Evolutionary conservation across 108 stramenopile genomes (phyloP), one percentile per base, ranked within the genome.

Genomic region (Discostella pseudostelligera): DNA sequence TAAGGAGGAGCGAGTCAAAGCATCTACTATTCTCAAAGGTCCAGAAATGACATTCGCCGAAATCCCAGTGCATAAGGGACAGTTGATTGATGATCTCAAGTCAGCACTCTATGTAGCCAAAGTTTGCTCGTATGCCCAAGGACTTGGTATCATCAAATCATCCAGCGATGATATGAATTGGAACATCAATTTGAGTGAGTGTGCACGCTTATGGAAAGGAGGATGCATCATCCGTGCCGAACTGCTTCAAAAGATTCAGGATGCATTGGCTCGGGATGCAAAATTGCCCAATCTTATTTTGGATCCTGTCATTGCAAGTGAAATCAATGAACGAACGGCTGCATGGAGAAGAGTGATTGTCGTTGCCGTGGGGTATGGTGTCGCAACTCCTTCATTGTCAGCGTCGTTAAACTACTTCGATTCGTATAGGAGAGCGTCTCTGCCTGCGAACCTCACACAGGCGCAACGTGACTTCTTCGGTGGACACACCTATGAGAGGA

Each of bases 401-500:
- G 95, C 89, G 0, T 93, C 91, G 14, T 84, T 99, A 51, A 76
- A 79, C 25, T 99, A 99, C 87, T 97, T 90, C 72, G 98, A 99
- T 83, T 80, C 87, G 45, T 97, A 97, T 84, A 88, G 97, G 49
- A 83, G 93, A 29, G 87, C 71, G 22, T 63, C 76, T 39, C 82
- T 98, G 51, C 95, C 96, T 19, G 97, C 98, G 40, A 97, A 96
- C 67, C 71, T 99, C 42, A 91, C 92, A 24, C 98, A 98, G 82
- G 97, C 96, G 9, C 98, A 99, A 80, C 85, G 98, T 39, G 98
- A 99, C 76, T 99, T 97, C 86, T 99, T 99, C 69, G 98, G 98
- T n/a, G 96, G 94, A 17, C 98, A 99, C 79, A 97, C 97, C 58
- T 99, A 89, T 75, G 87, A 97, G 65, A 87, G 94, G 54, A 85